Evolutionary conservation across 1,284 basidiomycete species (phyloP).

Genomic region (Tranzscheliella williamsii): DNA sequence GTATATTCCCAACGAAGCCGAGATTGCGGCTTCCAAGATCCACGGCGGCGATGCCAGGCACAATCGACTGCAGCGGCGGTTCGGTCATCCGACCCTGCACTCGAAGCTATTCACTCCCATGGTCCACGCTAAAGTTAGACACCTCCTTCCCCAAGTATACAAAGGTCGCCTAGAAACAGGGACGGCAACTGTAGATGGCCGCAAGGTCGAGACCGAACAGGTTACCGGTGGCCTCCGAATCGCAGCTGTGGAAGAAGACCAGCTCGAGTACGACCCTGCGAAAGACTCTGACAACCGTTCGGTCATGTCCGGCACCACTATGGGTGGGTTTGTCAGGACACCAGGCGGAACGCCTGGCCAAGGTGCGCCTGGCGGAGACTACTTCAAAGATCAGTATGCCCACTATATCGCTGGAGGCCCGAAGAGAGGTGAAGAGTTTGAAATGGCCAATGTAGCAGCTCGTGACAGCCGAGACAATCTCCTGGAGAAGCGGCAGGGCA

Average conservation of each 20-base stretch:
- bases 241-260: slow-evolving; percentile 52
- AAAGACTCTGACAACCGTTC: slow-evolving; percentile 48
- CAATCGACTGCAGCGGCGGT: slow-evolving; percentile 54
- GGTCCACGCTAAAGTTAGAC: slow-evolving; percentile 53
- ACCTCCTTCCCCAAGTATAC: slow-evolving; percentile 51
- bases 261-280: slow-evolving; percentile 54
- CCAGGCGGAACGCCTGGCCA: slow-evolving; percentile 11
- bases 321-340: slow-evolving; percentile 28
- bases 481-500: slow-evolving; percentile 40
- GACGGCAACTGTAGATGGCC: slow-evolving; percentile 36
- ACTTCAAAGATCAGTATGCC: slow-evolving; percentile 49
- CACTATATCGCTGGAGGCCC: slow-evolving; percentile 45
- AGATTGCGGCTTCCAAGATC: slow-evolving; percentile 40
- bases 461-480: slow-evolving; percentile 50
- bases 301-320: slow-evolving; percentile 54
- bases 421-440: slow-evolving; percentile 41
- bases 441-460: slow-evolving; percentile 41
- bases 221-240: slow-evolving; percentile 52
- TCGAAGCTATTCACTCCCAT: slow-evolving; percentile 55
- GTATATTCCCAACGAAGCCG: slow-evolving; percentile 55
- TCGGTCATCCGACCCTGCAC: slow-evolving; percentile 58
- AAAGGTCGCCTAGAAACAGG: slow-evolving; percentile 44
- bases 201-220: slow-evolving; percentile 45
- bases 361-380: slow-evolving; percentile 13
- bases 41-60: slow-evolving; percentile 50